A percentile compares a stretch with the other conserved stretches of the same genome.
These are phyloP conservation scores for Talaromyces nanjingensis DNA, from an alignment of 495 filamentous ascomycete species.

Conservation along the genomic window DNA sequence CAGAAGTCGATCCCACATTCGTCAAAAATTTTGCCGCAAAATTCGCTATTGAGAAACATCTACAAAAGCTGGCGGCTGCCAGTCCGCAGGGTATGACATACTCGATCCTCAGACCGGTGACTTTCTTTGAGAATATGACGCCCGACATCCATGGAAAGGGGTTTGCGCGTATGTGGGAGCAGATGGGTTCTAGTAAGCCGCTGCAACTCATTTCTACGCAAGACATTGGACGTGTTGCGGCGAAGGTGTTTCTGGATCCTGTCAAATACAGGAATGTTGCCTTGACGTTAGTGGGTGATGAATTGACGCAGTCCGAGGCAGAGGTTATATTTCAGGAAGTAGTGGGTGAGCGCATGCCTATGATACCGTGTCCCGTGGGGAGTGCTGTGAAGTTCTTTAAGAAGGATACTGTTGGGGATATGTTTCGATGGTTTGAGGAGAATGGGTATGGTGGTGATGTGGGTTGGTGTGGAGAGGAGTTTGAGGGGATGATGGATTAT, in stretches of 20 bases:
- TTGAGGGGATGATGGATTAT: slow-evolving; percentile 51
- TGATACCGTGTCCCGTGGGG: slow-evolving; percentile 22
- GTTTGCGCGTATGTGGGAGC: slow-evolving; percentile 47
- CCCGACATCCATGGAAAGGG: slow-evolving; percentile 53
- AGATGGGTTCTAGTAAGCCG: slow-evolving; percentile 37
- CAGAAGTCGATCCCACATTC: slow-evolving; percentile 47
- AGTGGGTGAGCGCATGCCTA: slow-evolving; percentile 39
- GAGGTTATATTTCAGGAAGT: slow-evolving; percentile 42
- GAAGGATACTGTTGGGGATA: slow-evolving; percentile 41
- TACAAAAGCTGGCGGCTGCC: slow-evolving; percentile 34
- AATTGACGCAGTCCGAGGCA: slow-evolving; percentile 45
- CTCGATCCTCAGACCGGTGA: slow-evolving; percentile 54
- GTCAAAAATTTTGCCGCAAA: slow-evolving; percentile 60
- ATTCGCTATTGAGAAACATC: slow-evolving; percentile 56
- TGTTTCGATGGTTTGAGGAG: slow-evolving; percentile 60
- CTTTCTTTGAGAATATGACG: slow-evolving; percentile 61
- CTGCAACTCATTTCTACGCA: slow-evolving; percentile 51
- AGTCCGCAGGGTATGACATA: slow-evolving; percentile 41
- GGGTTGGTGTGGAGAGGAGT: slow-evolving; percentile 34
- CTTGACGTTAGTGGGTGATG: slow-evolving; percentile 53
- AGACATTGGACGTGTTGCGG: slow-evolving; percentile 62
- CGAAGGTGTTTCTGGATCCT: slow-evolving; percentile 48
- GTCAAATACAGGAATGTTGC: slow-evolving; percentile 36
- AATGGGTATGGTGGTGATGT: slow-evolving; percentile 58
- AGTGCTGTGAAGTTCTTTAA: slow-evolving; percentile 24